Percentiles rank a stretch among this genome's conserved stretches.
Evolutionary conservation across 2,329 filamentous ascomycete species (phyloP).

Genomic region (Lecanosticta acicola): DNA sequence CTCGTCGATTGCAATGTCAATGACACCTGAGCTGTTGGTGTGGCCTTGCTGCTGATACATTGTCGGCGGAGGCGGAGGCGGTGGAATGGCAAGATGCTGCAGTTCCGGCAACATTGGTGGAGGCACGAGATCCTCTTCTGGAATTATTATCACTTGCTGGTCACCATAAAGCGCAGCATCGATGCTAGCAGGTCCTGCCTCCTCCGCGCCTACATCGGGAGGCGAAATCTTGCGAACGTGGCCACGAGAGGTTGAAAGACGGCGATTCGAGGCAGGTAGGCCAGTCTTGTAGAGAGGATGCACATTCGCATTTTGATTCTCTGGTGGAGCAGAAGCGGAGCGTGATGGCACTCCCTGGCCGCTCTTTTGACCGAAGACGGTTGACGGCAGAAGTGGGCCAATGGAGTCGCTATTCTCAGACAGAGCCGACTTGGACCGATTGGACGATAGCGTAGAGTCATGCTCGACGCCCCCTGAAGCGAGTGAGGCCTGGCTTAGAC

Average conservation of each 20-base stretch:
- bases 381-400: conserved; percentile 44
- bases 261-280: conserved; percentile 29
- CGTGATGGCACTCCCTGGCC: conserved; percentile 30
- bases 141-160: conserved; percentile 42
- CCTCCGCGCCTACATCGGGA: conserved; percentile 25
- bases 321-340: conserved; percentile 45
- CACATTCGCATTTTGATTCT: conserved; percentile 29
- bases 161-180: conserved; percentile 47
- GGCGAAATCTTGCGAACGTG: conserved; percentile 42
- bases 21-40: conserved; percentile 24
- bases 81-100: conserved; percentile 54
- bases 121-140: conserved; percentile 27
- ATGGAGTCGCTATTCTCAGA: conserved; percentile 35
- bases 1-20: conserved; percentile 46
- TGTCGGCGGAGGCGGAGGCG: conserved; percentile 37
- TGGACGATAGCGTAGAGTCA: conserved; percentile 2
- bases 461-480: background rate
- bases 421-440: conserved; percentile 8
- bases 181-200: conserved; percentile 38
- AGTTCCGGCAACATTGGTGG: conserved; percentile 48
- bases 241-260: conserved; percentile 35
- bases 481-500: conserved; percentile 23
- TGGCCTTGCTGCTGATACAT: conserved; percentile 31
- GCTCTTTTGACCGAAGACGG: conserved; percentile 41
- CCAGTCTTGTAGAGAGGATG: conserved; percentile 33